A percentile compares a stretch with the other conserved stretches of the same genome.
Conservation (phyloP, 768 basidiomycete genomes). For the Gymnopilus dilepis region DNA sequence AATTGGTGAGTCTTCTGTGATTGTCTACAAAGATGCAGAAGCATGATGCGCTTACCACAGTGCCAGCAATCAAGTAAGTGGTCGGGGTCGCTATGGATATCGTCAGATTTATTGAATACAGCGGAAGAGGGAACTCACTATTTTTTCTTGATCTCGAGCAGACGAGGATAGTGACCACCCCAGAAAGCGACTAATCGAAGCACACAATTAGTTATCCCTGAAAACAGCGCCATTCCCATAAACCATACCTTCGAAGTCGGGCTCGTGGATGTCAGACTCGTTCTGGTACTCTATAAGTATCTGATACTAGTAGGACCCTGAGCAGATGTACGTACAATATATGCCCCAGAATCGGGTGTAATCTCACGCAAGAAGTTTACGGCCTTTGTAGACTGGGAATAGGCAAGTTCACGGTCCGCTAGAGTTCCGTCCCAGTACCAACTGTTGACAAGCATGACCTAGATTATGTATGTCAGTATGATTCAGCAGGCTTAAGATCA, state of each 20-base stretch:
- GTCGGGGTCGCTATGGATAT: slow-evolving; percentile 27
- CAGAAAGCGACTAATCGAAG: slow-evolving; percentile 29
- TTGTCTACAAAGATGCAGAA: no score
- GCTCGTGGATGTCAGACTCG: slow-evolving; percentile 35
- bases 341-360: slow-evolving; percentile 33
- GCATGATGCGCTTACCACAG: slow-evolving; percentile 35
- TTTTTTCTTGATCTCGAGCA: slow-evolving; percentile 32
- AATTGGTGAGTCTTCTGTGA: no score
- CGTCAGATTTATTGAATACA: not conserved
- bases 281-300: slow-evolving; percentile 21
- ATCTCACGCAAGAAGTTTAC: slow-evolving; percentile 29
- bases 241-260: slow-evolving; percentile 29
- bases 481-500: not conserved
- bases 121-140: slow-evolving; percentile 24
- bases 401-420: slow-evolving; percentile 20
- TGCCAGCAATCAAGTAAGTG: slow-evolving; percentile 37
- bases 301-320: not conserved
- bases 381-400: slow-evolving; percentile 25
- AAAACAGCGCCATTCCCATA: not conserved
- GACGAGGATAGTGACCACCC: slow-evolving; percentile 29
- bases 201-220: not conserved
- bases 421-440: slow-evolving; percentile 21
- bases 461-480: not conserved
- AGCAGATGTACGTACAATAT: slow-evolving; percentile 27
- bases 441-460: slow-evolving; percentile 26